Conservation (phyloP, 331 rosid species). For the Rosa hybrid region DNA sequence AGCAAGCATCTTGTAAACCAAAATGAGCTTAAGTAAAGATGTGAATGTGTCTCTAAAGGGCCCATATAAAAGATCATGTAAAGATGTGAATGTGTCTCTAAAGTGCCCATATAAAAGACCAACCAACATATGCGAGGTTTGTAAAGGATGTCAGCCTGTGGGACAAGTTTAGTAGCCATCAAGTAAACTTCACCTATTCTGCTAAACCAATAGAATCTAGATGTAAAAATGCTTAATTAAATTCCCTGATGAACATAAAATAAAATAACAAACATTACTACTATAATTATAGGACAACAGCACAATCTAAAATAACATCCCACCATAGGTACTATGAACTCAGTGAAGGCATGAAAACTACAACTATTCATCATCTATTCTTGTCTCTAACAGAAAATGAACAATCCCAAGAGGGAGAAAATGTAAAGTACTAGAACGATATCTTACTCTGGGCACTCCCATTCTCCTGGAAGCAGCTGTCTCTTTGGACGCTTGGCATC, state of each 20-base stretch:
- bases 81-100: neutral
- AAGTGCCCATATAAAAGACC: neutral
- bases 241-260: neutral
- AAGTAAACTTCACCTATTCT: no score
- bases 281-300: neutral
- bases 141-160: neutral
- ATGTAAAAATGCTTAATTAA: no score
- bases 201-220: no score
- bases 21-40: constrained; percentile 10
- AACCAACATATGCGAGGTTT: neutral
- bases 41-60: neutral
- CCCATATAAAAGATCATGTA: neutral
- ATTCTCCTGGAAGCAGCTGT: constrained; percentile 96
- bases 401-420: neutral
- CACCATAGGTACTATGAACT: neutral
- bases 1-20: constrained; percentile 16
- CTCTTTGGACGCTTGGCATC: constrained; percentile 99
- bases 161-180: no score
- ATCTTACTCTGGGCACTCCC: constrained; percentile 98
- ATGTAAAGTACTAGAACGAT: constrained; percentile 15
- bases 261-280: no score
- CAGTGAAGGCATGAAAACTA: neutral
- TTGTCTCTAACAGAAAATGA: neutral
- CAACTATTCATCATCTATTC: neutral
- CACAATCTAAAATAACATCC: no score